Conservation (phyloP, 768 basidiomycete species). For the Nidularia pulvinata region DNA sequence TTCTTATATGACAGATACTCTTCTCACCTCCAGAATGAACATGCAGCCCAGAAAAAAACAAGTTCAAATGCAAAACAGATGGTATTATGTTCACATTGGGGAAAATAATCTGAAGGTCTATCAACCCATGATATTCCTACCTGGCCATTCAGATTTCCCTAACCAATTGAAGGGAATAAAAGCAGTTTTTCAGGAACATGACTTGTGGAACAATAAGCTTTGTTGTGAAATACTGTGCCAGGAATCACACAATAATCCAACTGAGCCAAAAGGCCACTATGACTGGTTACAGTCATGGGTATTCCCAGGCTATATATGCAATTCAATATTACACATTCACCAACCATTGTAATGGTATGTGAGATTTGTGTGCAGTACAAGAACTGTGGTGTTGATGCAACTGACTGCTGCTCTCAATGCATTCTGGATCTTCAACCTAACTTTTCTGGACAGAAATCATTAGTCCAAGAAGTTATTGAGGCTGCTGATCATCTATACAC, state of each 20-base stretch:
- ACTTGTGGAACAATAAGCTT: constrained; percentile 6
- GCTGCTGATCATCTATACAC: constrained; percentile 14
- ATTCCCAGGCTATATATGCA: too few relatives aligned
- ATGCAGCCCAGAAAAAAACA: constrained; percentile 36
- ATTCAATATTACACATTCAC: too few relatives aligned
- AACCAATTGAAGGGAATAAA: constrained; percentile 18
- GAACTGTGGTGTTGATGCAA: constrained; percentile 2
- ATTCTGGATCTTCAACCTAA: constrained; percentile 14
- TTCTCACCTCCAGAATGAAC: constrained; percentile 31
- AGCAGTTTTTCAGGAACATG: constrained; percentile 10
- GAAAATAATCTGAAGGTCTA: constrained; percentile 14
- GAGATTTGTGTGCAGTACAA: constrained; percentile 16
- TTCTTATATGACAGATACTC: constrained; percentile 32
- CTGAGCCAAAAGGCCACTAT: too few relatives aligned
- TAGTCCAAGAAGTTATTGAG: constrained; percentile 17
- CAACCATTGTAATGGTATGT: too few relatives aligned
- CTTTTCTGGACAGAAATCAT: constrained; percentile 14
- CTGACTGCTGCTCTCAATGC: constrained; percentile 10
- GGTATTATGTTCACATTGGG: constrained; percentile 11
- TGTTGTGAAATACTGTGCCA: too few relatives aligned
- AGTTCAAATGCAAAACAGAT: constrained; percentile 24
- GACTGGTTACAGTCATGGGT: too few relatives aligned
- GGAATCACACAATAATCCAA: too few relatives aligned
- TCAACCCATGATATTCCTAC: constrained; percentile 32
- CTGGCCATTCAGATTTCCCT: constrained; percentile 23